Evolutionary conservation across 805 yeast genomes (phyloP).

Genomic region (Ogataea paradorogensis): DNA sequence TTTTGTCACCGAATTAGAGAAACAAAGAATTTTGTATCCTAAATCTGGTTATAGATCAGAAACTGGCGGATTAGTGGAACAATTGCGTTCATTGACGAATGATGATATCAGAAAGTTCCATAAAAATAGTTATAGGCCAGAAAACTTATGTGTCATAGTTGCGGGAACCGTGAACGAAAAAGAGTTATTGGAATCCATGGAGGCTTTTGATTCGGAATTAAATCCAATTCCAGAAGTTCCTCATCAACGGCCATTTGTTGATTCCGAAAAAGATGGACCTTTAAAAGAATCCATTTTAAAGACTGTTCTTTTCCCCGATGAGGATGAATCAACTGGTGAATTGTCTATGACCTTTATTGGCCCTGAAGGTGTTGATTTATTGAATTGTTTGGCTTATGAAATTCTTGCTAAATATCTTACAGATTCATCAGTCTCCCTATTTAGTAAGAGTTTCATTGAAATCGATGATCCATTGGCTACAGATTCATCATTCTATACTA

Average conservation of each 20-base stretch:
- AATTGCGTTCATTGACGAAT: slow-evolving; percentile 68
- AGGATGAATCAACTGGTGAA: slow-evolving; percentile 83
- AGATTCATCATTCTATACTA: slow-evolving; percentile 64
- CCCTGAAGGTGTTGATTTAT: slow-evolving; percentile 52
- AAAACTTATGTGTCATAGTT: slow-evolving; percentile 76
- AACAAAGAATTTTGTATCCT: slow-evolving; percentile 55
- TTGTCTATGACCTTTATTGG: slow-evolving; percentile 77
- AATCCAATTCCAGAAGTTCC: slow-evolving; percentile 39
- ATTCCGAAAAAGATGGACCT: slow-evolving; percentile 49
- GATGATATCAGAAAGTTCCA: slow-evolving; percentile 79
- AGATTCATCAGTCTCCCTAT: slow-evolving; percentile 71
- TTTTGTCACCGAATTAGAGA: slow-evolving; percentile 58
- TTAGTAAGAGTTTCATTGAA: slow-evolving; percentile 72
- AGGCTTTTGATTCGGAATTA: slow-evolving; percentile 57
- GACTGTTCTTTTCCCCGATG: slow-evolving; percentile 78
- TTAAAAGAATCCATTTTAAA: slow-evolving; percentile 40
- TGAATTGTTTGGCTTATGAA: slow-evolving; percentile 66
- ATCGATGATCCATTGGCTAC: slow-evolving; percentile 79
- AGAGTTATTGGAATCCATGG: slow-evolving; percentile 62
- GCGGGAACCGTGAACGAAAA: slow-evolving; percentile 81
- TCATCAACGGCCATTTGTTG: slow-evolving; percentile 74
- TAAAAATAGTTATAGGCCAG: slow-evolving; percentile 67
- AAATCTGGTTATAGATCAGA: slow-evolving; percentile 86
- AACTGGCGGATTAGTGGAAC: slow-evolving; percentile 86
- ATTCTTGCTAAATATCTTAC: slow-evolving; percentile 72